phyloP scores from a whole-genome alignment of 352 stramenopile species.

The Globisporangium okanoganense region DNA sequence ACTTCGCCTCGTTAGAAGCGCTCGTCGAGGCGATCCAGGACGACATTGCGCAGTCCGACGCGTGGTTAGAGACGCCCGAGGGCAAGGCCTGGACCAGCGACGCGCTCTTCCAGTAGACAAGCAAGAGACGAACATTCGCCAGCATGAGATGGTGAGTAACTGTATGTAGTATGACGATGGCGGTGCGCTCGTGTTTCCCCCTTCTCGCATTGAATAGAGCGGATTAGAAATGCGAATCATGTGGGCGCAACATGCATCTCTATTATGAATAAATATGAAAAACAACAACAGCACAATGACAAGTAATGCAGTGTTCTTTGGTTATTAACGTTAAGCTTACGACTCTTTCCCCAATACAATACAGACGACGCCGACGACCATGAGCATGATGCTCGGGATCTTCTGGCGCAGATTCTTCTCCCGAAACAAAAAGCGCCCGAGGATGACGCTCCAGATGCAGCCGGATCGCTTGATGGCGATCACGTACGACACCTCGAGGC shows the following conservation, averaged over 20 bases:
- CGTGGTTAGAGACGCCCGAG: constrained; percentile 58
- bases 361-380: constrained; percentile 73
- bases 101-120: constrained; percentile 34
- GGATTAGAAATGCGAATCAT: neutral
- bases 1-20: constrained; percentile 92
- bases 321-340: neutral
- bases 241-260: neutral
- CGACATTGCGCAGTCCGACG: constrained; percentile 68
- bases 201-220: neutral
- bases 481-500: constrained; percentile 78
- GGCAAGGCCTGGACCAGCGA: constrained; percentile 48
- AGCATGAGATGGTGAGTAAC: neutral
- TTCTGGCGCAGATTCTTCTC: constrained; percentile 74
- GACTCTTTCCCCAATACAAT: constrained; percentile 69
- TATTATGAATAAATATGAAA: neutral
- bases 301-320: neutral
- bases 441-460: constrained; percentile 79
- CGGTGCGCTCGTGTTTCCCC: neutral
- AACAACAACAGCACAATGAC: neutral
- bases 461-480: constrained; percentile 84
- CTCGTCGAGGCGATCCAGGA: constrained; percentile 91
- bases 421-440: constrained; percentile 71
- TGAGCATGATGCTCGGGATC: constrained; percentile 78
- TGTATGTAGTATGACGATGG: neutral
- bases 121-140: neutral